Evolutionary conservation across 495 filamentous ascomycete genomes (phyloP), one percentile per base, ranked within the genome.

Genomic region (Saxispiralis lemnorum): DNA sequence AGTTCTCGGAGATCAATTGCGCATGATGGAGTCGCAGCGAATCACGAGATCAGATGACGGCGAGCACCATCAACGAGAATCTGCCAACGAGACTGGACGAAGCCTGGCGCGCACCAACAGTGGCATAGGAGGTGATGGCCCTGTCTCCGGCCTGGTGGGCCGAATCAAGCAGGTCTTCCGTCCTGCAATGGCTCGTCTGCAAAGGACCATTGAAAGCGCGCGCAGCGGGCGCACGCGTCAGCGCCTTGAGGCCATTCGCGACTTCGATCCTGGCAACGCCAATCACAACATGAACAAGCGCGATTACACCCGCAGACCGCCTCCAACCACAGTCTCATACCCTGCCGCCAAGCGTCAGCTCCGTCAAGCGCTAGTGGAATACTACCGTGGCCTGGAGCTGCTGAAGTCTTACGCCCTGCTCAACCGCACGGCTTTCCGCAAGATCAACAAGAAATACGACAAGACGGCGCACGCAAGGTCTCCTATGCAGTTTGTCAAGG

Each of bases 401-500:
- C 61, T 97, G 16, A 93, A 94, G 61, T 81, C 81, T 0, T 97
- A 89, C 54, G 79, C 83, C 6, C 67, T 86, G 15, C 64, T 94
- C 12, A 97, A 97, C 55, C 70, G 81, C 38, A 89, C 83, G 1
- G 92, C 85, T 1, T 95, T 96, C 47, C 80, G 87, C 7, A 97
- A 97, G 59, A 86, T 97, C 56, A 96, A 89, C 61, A 97, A 97
- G 63, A 97, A 97, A 63, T 95, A 86, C 53, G 87, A 97, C 64
- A 96, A 96, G 60, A 72, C 76, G 6, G 82, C 2, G 71, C 79
- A 7, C 69, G 78, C 13, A 15, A 18, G 19, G 13, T 4, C 16
- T 5, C 30, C 19, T 2, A n/a, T 16, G 35, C n/a, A 30, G 28
- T 96, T 86, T 56, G 87, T 93, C 83, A 77, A 76, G 9, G 89